phyloP scores from a whole-genome alignment of 768 basidiomycete species.

The Holtermannia corniformis region DNA sequence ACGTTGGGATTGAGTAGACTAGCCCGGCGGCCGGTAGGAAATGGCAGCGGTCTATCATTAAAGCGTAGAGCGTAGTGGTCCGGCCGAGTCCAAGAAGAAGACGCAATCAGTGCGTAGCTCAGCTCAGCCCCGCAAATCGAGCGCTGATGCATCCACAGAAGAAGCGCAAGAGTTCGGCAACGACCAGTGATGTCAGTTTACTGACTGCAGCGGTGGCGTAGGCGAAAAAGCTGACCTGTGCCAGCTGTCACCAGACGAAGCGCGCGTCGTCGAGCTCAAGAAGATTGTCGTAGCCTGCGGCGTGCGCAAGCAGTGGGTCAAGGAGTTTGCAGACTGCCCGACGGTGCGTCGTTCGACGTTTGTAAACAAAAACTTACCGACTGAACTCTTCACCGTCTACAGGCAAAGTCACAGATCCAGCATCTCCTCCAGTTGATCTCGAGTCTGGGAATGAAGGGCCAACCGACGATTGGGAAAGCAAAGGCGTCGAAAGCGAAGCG shows the following conservation, averaged over 20 bases:
- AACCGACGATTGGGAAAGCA: conserved; percentile 70
- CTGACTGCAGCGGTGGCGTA: too few relatives aligned
- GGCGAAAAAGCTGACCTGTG: too few relatives aligned
- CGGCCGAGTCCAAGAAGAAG: too few relatives aligned
- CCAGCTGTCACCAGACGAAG: conserved; percentile 27
- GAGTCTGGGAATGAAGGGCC: conserved; percentile 64
- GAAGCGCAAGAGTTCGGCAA: too few relatives aligned
- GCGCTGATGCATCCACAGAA: too few relatives aligned
- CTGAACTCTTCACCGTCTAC: neutral
- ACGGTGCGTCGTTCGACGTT: conserved; percentile 11
- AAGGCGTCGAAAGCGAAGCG: conserved; percentile 61
- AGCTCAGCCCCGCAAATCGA: too few relatives aligned
- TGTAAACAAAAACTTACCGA: neutral
- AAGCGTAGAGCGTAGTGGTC: too few relatives aligned
- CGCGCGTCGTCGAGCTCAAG: conserved; percentile 30
- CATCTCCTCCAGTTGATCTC: conserved; percentile 16
- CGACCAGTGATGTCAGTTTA: too few relatives aligned
- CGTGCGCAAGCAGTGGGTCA: conserved; percentile 34
- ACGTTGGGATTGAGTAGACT: too few relatives aligned
- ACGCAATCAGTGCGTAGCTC: too few relatives aligned
- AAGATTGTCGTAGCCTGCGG: conserved; percentile 33
- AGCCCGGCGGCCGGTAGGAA: too few relatives aligned
- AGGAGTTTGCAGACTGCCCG: conserved; percentile 28
- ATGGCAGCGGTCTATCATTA: too few relatives aligned
- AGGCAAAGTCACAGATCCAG: conserved; percentile 26